Percentiles rank a stretch among this genome's conserved stretches.
These are phyloP conservation scores for Hymenoscyphus repandus DNA, from an alignment of 2,329 filamentous ascomycete genomes.

Conservation along the genomic window DNA sequence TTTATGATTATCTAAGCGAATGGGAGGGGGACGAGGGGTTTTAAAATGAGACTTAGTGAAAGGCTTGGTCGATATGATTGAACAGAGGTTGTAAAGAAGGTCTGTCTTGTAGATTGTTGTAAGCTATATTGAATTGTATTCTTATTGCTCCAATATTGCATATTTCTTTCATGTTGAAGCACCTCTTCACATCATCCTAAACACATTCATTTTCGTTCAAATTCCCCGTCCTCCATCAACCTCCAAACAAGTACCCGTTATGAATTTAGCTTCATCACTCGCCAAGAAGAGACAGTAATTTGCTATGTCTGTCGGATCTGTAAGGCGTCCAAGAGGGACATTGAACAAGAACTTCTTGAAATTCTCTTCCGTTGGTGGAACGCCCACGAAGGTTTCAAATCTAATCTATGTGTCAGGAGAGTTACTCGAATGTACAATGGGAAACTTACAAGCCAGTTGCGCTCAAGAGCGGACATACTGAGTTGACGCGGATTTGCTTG, in stretches of 20 bases:
- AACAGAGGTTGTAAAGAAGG: too few relatives aligned
- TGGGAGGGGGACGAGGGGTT: too few relatives aligned
- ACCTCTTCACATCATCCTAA: too few relatives aligned
- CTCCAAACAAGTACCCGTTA: conserved; percentile 67
- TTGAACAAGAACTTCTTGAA: conserved; percentile 48
- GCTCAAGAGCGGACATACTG: conserved; percentile 63
- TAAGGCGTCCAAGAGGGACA: conserved; percentile 49
- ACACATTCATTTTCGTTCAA: conserved; percentile 9
- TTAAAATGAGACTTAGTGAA: too few relatives aligned
- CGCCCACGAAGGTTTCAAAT: conserved; percentile 47
- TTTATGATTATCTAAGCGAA: too few relatives aligned
- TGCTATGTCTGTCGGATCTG: conserved; percentile 60
- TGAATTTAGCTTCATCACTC: conserved; percentile 65
- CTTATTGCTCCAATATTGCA: too few relatives aligned
- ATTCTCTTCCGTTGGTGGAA: conserved; percentile 58
- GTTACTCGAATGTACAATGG: neutral
- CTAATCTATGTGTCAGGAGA: conserved; percentile 29
- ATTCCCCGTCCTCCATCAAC: conserved; percentile 50
- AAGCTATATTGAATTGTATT: too few relatives aligned
- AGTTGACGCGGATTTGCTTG: conserved; percentile 68
- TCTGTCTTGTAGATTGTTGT: too few relatives aligned
- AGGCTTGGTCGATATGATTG: too few relatives aligned
- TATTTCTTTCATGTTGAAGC: too few relatives aligned
- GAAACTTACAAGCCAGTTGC: conserved; percentile 51
- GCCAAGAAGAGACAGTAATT: conserved; percentile 67